These are phyloP conservation scores for Backusella liffmaniae DNA, from an alignment of 192 early-diverging fungal species.

Conservation along the genomic window DNA sequence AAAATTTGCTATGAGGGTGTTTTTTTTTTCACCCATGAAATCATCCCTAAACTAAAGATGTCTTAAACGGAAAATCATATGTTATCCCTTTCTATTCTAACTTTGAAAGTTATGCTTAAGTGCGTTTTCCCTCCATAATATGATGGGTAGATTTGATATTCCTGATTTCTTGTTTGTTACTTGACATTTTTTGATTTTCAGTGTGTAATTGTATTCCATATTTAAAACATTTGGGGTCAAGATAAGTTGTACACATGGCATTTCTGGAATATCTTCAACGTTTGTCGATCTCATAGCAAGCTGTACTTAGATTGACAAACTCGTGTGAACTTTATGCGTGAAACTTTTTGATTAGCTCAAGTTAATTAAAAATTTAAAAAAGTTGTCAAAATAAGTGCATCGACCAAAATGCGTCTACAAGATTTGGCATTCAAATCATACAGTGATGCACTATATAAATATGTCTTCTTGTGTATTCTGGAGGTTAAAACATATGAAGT, in stretches of 20 bases:
- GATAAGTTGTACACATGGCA: background rate
- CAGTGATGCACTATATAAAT: background rate
- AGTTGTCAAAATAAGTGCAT: background rate
- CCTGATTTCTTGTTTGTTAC: background rate
- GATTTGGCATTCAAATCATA: background rate
- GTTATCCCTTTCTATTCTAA: background rate
- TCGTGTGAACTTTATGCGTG: background rate
- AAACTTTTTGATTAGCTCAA: too few relatives aligned
- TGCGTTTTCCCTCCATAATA: background rate
- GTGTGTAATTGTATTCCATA: background rate
- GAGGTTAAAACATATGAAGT: background rate
- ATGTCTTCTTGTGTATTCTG: background rate
- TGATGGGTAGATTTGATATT: background rate
- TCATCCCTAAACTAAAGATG: background rate
- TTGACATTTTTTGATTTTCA: background rate
- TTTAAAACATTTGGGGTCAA: background rate
- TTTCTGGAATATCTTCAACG: background rate
- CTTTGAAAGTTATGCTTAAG: background rate
- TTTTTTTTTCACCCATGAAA: background rate
- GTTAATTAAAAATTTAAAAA: background rate
- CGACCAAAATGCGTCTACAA: background rate
- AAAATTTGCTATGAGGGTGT: background rate
- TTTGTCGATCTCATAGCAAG: background rate
- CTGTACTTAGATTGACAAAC: background rate
- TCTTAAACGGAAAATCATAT: background rate